Evolutionary conservation across 2,329 filamentous ascomycete genomes (phyloP), one percentile per base, ranked within the genome.

Genomic region (Aspergillus latus): DNA sequence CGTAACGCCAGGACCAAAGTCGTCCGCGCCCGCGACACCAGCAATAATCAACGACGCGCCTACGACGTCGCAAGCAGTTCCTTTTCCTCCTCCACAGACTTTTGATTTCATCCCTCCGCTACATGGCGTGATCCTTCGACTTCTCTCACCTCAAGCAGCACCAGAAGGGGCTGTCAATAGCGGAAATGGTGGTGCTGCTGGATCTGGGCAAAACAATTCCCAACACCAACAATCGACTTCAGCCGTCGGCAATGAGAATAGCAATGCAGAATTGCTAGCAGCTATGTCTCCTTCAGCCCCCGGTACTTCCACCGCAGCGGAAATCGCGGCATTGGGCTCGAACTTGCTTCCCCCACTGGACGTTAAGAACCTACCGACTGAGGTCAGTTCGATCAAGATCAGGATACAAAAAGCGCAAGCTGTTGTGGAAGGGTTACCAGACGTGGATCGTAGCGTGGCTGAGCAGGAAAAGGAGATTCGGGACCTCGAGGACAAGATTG

Each of bases 61-160:
- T 44, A 57, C 68, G 76, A 78, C 60, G 76, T 84, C 57, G 82
- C 87, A 32, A 54, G 60, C 66, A 43, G 65, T 68, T 28, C 76
- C 83, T 2, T 85, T 88, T 54, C 88, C 94, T 60, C 84, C 89
- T 49, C 89, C 92, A 29, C 88, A 92, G 73, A 85, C 86, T 49
- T 90, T 97, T 76, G 92, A 96, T 78, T 85, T 91, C 64, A 83
- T 96, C 52, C 90, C 92, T 28, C 86, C 92, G 67, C 84, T 97
- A 52, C 87, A 90, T 67, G 82, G 86, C 57, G 84, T 96, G 63
- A 85, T 97, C 59, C 80, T 85, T 62, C 89, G 89, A 49, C 83
- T 97, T 15, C 84, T 89, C 64, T 79, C 76, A 29, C 65, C 71
- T 15, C 77, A 70, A 58, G 67, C 64, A 64, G 77, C 67, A 70